These are phyloP conservation scores for Heteromeles arbutifolia DNA, from an alignment of 306 rosid genomes.

Conservation along the genomic window DNA sequence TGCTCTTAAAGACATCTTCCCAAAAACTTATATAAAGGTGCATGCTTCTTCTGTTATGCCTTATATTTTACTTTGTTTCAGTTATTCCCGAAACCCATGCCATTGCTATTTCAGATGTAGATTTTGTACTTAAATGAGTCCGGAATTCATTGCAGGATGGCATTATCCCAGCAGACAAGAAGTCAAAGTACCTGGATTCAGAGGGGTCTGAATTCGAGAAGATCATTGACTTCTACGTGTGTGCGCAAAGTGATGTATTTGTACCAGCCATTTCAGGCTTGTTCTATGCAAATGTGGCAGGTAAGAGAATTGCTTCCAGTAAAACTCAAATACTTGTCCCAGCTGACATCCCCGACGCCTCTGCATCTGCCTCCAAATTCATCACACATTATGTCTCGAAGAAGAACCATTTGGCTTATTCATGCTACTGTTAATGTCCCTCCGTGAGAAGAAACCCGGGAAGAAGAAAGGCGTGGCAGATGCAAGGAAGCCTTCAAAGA, in stretches of 20 bases:
- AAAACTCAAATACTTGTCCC: constrained; percentile 82
- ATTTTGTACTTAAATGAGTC: not conserved
- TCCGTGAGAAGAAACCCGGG: constrained; percentile 12
- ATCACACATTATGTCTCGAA: constrained; percentile 70
- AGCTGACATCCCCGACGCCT: constrained; percentile 47
- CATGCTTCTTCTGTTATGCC: constrained; percentile 11
- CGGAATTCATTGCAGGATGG: constrained; percentile 64
- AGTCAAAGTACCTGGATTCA: constrained; percentile 55
- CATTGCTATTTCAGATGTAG: not conserved
- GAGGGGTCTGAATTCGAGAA: constrained; percentile 78
- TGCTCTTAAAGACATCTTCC: constrained; percentile 79
- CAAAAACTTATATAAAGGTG: constrained; percentile 90
- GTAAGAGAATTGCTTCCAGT: constrained; percentile 79
- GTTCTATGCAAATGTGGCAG: constrained; percentile 88
- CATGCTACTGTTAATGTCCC: constrained; percentile 65
- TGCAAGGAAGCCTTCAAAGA: constrained; percentile 30
- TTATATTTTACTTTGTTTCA: not conserved
- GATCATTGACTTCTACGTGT: constrained; percentile 71
- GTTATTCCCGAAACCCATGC: not conserved
- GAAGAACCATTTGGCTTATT: constrained; percentile 95
- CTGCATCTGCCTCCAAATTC: constrained; percentile 63
- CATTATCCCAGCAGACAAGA: constrained; percentile 85
- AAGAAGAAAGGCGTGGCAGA: constrained; percentile 19
- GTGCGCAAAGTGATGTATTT: constrained; percentile 71
- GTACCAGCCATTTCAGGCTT: constrained; percentile 94